A percentile compares a stretch with the other conserved stretches of the same genome.
phyloP scores from a whole-genome alignment of 305 asterid species.

The Nicotiana rustica region DNA sequence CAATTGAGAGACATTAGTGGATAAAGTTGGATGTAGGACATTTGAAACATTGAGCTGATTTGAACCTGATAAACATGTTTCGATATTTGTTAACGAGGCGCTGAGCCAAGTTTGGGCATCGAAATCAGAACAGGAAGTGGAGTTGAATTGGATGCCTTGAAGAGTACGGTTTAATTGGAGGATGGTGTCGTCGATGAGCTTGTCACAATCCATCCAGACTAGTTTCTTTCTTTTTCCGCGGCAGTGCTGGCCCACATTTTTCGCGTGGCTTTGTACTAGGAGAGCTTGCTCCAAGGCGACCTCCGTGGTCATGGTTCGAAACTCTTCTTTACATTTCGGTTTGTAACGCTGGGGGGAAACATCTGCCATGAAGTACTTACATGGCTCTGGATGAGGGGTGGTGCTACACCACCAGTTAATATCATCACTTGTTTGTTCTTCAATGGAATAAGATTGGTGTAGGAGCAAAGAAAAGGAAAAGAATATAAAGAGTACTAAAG shows the following conservation, averaged over 20 bases:
- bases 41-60: slow-evolving; percentile 62
- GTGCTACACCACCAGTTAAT: slow-evolving; percentile 68
- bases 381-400: slow-evolving; percentile 70
- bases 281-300: slow-evolving; percentile 65
- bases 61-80: slow-evolving; percentile 69
- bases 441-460: slow-evolving; percentile 20
- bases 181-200: slow-evolving; percentile 58
- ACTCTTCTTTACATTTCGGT: slow-evolving; percentile 51
- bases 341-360: slow-evolving; percentile 32
- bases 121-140: slow-evolving; percentile 27
- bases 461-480: slow-evolving; percentile 32
- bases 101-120: slow-evolving; percentile 91
- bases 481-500: slow-evolving; percentile 6
- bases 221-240: slow-evolving; percentile 50
- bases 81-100: slow-evolving; percentile 69
- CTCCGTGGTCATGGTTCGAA: slow-evolving; percentile 52
- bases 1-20: slow-evolving; percentile 56
- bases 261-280: slow-evolving; percentile 41
- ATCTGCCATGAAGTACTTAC: slow-evolving; percentile 57
- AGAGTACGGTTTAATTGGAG: slow-evolving; percentile 58
- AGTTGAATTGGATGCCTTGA: slow-evolving; percentile 51
- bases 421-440: slow-evolving; percentile 37
- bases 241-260: slow-evolving; percentile 44
- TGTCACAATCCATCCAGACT: slow-evolving; percentile 54
- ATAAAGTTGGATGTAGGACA: slow-evolving; percentile 53